Percentiles rank a stretch among this genome's conserved stretches.
phyloP scores from a whole-genome alignment of 768 basidiomycete genomes.

The Strobilomyces dryophilus region DNA sequence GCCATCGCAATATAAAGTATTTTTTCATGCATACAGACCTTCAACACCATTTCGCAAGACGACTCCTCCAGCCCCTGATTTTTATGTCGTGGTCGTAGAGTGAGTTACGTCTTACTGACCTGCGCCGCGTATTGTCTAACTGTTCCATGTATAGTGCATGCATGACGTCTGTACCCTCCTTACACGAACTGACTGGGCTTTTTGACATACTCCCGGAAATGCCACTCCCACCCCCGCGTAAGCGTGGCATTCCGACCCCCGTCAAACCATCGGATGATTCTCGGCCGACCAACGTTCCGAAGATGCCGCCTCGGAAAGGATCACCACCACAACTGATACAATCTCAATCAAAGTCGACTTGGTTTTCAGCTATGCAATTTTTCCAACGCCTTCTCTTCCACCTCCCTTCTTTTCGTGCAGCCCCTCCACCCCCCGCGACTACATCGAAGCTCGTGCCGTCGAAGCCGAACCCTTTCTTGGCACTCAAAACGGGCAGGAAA shows the following conservation, averaged over 20 bases:
- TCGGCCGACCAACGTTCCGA: neutral
- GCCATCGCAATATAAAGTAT: slow-evolving; percentile 55
- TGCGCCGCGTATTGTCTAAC: slow-evolving; percentile 1
- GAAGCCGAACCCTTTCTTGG: slow-evolving; percentile 69
- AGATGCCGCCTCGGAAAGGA: slow-evolving; percentile 3
- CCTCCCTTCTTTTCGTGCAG: slow-evolving; percentile 2
- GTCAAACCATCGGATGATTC: slow-evolving; percentile 1
- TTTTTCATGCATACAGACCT: slow-evolving; percentile 92
- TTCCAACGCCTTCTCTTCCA: slow-evolving; percentile 5
- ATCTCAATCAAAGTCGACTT: neutral
- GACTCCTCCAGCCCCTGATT: slow-evolving; percentile 76
- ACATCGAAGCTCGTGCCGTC: slow-evolving; percentile 29
- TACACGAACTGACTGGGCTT: slow-evolving; percentile 70
- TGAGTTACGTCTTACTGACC: slow-evolving; percentile 34
- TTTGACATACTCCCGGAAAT: slow-evolving; percentile 64
- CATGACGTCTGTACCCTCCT: slow-evolving; percentile 75
- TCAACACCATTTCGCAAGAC: slow-evolving; percentile 80
- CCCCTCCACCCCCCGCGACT: slow-evolving; percentile 17
- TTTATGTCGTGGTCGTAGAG: slow-evolving; percentile 83
- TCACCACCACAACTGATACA: neutral
- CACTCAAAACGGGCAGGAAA: slow-evolving; percentile 81
- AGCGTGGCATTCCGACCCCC: slow-evolving; percentile 15
- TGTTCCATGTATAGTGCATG: slow-evolving; percentile 54
- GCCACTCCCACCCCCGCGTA: slow-evolving; percentile 59
- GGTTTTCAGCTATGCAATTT: neutral